Conservation (phyloP, 1,139 yeast genomes). For the Yamadazyma songkhlaensis region DNA sequence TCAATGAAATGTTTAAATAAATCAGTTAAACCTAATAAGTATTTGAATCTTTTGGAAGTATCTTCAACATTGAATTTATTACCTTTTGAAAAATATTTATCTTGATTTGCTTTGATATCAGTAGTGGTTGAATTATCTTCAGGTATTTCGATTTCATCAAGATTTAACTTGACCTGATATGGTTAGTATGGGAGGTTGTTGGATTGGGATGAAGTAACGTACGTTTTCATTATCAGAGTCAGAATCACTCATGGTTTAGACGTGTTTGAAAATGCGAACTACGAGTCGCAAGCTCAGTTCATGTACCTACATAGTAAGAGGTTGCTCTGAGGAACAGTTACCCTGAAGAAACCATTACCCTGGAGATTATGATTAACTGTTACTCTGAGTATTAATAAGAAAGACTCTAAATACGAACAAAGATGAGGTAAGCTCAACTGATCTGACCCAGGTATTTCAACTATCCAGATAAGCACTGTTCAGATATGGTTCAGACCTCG, state of each 20-base stretch:
- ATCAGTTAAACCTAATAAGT: constrained; percentile 63
- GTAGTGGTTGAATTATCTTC: constrained; percentile 9
- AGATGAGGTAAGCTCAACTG: too few species aligned
- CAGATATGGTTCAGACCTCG: too few species aligned
- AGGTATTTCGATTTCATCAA: constrained; percentile 2
- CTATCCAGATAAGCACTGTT: too few species aligned
- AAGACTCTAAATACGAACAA: too few species aligned
- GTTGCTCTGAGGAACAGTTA: too few species aligned
- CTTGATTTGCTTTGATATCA: constrained; percentile 15
- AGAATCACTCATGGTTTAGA: constrained; percentile 3
- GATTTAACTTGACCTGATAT: background rate
- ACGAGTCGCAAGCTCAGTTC: too few species aligned
- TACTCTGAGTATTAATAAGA: too few species aligned
- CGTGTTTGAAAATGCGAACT: constrained; percentile 1
- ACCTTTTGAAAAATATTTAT: constrained; percentile 46
- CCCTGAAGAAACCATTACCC: too few species aligned
- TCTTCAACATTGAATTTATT: constrained; percentile 50
- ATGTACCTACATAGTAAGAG: too few species aligned
- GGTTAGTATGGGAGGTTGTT: background rate
- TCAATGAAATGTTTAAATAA: constrained; percentile 68
- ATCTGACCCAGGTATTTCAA: too few species aligned
- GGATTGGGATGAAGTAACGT: background rate
- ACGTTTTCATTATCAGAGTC: constrained; percentile 1
- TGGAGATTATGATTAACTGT: too few species aligned
- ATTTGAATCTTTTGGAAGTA: constrained; percentile 61